Percentiles rank a stretch among this genome's conserved stretches.
Conservation (phyloP, 139 green algal genomes). For the Choricystis sp. region DNA sequence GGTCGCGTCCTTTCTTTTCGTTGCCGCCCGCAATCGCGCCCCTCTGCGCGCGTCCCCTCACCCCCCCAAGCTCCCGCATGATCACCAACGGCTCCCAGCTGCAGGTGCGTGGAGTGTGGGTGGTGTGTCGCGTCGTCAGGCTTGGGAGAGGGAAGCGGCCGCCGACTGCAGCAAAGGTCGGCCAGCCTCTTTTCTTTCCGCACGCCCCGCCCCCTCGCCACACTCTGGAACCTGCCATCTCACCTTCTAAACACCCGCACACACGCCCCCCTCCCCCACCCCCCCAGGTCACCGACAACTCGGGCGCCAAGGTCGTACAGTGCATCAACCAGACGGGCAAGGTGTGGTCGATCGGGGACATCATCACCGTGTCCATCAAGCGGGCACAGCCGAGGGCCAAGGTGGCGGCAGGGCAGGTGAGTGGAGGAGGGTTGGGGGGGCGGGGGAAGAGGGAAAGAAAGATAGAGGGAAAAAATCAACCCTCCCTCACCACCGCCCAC, state of each 20-base stretch:
- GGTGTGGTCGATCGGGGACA: constrained; percentile 26
- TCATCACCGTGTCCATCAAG: constrained; percentile 45
- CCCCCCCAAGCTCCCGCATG: constrained; percentile 6
- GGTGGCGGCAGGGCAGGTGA: constrained; percentile 15
- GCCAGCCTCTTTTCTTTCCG: too few relatives aligned
- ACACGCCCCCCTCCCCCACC: too few relatives aligned
- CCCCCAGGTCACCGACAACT: constrained; percentile 35
- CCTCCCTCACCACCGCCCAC: not conserved
- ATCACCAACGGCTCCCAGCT: constrained; percentile 16
- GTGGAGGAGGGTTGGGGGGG: constrained; percentile 6
- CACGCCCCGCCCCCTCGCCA: too few relatives aligned
- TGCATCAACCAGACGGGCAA: constrained; percentile 26
- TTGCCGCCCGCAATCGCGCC: not conserved
- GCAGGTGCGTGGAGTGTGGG: too few relatives aligned
- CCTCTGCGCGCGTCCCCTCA: not conserved
- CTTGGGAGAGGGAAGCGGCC: too few relatives aligned
- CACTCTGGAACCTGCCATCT: too few relatives aligned
- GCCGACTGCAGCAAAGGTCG: too few relatives aligned
- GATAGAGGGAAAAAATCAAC: not conserved
- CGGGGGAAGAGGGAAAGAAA: not conserved
- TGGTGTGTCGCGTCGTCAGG: too few relatives aligned
- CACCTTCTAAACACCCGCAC: too few relatives aligned
- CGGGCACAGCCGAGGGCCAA: constrained; percentile 21
- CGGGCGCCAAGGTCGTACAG: constrained; percentile 34
- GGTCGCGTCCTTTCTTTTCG: not conserved